Base-by-base conservation (phyloP, 495 filamentous ascomycete genomes). In the Lasiosphaeria ovina region DNA sequence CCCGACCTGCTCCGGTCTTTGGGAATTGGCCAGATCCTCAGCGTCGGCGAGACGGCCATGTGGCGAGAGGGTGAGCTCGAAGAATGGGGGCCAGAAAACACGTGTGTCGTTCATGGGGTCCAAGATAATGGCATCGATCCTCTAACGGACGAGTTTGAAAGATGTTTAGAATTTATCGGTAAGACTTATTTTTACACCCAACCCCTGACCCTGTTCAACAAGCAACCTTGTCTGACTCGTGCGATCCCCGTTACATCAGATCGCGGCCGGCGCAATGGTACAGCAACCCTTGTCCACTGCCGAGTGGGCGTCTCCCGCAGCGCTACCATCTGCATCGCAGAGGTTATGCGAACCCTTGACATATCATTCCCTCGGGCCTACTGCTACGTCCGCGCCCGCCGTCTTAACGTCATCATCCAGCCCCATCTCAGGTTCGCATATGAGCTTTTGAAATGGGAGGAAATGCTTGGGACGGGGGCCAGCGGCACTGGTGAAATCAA, bases 111-210 rank as follows among this genome's bases (percentile, higher is more conserved):
- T 45, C 85, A 90, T 64, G 79, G 88, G 17, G 90, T 98, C 12
- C 94, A 98, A 70, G 94, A 98, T 65, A 98, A 98, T 65, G 94
- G 94, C 32, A 93, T 98, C 58, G 94, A 98, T 69, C 87, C 92
- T 4, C 73, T 98, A 67, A 93, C 88, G 53, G 83, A 89, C 35
- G 91, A 97, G 61, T 96, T 96, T 76, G 85, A 87, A 66, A 80
- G 87, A 44, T 98, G 94, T 66, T 76, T 98, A 35, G 85, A 89
- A 33, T 98, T 98, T 63, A 96, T 98, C 73, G 89, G 93, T 97
- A 76, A 72, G 88, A 79, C 63, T 35, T 35, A 47, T 24, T 33
- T 44, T 40, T 24, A 24, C 24, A 24, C 2, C 24, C 24, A 40
- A 8, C 51, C 6, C 9, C 42, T 51, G 44, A 16, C 11, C 36